Evolutionary conservation across 495 filamentous ascomycete species (phyloP), one percentile per base, ranked within the genome.

Genomic region (Chlorociboria aeruginascens): DNA sequence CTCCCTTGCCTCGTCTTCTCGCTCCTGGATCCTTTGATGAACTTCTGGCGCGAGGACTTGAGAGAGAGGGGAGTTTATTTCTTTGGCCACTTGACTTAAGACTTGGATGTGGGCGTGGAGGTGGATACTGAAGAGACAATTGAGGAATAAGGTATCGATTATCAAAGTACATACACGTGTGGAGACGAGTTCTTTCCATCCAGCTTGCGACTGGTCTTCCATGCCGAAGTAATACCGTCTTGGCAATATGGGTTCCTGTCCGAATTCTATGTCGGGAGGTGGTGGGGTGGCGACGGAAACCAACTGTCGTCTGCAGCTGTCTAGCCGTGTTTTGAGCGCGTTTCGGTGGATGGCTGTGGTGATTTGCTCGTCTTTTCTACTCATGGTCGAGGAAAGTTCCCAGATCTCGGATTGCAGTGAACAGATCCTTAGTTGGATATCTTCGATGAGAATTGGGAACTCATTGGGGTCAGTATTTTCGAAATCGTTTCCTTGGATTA

Each of bases 401-500:
- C 53, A 53, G 11, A 58, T 44, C 14, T 34, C 25, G 8, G 49
- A 30, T 16, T 54, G 47, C 20, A 53, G 33, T 20, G 48, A 39
- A 42, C 49, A 53, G 12, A 62, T 43, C n/a, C 52, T 52, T 6
- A 60, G 11, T 11, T 57, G 53, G n/a, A 58, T 34, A 49, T 62
- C 60, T 39, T 62, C 60, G 12, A 59, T 37, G 10, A 60, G 40
- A 9, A 55, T 46, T n/a, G 43, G 42, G 8, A 40, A 9, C 9
- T 49, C 30, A 1, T 30, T 43, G 20, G 36, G 20, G 29, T 20
- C 11, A 2, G 20, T 8, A 3, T 46, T 49, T 12, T 54, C 46
- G n/a, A 33, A 35, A 25, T 35, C 31, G 13, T 20, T 44, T 7
- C 45, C 49, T 4, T 41, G 35, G 29, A 59, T 48, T 35, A 57